Base-by-base conservation (phyloP, 164 flowering plant species). In the Kingdonia uniflora region DNA sequence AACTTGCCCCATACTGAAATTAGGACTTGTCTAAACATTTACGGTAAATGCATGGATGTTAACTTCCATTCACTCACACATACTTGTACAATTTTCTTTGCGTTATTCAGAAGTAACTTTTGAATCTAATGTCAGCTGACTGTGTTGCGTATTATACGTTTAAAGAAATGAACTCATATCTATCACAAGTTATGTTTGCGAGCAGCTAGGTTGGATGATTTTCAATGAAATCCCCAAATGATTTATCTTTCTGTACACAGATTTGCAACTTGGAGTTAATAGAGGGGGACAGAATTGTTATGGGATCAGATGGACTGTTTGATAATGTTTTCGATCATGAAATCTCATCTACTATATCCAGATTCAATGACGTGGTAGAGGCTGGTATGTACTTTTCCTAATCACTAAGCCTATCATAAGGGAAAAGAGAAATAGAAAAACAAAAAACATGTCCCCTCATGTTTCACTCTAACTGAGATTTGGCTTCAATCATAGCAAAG, bases 271-370 rank as follows among this genome's bases (percentile, higher is more conserved):
- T 83, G 48, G 80, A 91, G 58, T 52, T 87, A 45, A 40, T 64
- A 51, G 85, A 80, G 58, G 87, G 87, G 59, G 97, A 91, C 64
- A 74, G 57, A 25, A 69, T 85, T 11, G 80, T 87, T 17, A 77
- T 87, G 96, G 97, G 95, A 26, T 85, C 97, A 14, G 97, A 91
- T 58, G 97, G 97, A 17, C 82, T 91, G 19, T 90, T 91, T 60
- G 97, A 91, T 57, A 91, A 91, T 70, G 77, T 83, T 42, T 91
- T 73, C 51, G 95, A 87, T 69, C 71, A 68, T 47, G 96, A 91
- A 65, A 83, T 87, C 55, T 65, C 80, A 45, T 71, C 84, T 29
- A 71, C 70, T 49, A 58, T 75, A 19, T 60, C 72, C 46, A 57
- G 52, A 33, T 37, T 63, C 54, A 61, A 49, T 19, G 73, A 81